Evolutionary conservation across 169 alveolate genomes (phyloP).

Genomic region (Cryptosporidium ubiquitum): DNA sequence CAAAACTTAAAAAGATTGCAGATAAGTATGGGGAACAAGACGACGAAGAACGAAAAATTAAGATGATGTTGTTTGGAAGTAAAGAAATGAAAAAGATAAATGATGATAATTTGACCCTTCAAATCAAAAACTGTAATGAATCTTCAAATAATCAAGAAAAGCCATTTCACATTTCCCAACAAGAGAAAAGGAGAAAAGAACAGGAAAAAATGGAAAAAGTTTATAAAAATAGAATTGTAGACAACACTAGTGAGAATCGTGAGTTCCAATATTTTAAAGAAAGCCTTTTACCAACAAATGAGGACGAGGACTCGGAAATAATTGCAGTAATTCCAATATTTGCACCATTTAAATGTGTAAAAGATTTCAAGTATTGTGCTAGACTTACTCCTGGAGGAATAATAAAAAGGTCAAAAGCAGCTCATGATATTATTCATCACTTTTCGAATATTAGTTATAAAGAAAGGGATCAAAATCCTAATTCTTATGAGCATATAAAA

Average conservation of each 20-base stretch:
- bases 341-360: conserved; percentile 58
- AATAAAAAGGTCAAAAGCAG: conserved; percentile 64
- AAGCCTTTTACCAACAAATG: conserved; percentile 29
- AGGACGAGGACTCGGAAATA: conserved; percentile 30
- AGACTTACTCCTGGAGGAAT: conserved; percentile 67
- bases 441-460: conserved; percentile 27
- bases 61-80: conserved; percentile 84
- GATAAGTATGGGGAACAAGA: conserved; percentile 86
- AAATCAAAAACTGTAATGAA: neutral
- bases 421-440: conserved; percentile 57
- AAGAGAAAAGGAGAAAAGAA: conserved; percentile 60
- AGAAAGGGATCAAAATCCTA: conserved; percentile 44
- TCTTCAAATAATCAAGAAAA: neutral
- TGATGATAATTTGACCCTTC: neutral
- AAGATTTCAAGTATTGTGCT: conserved; percentile 28
- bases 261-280: conserved; percentile 45
- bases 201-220: conserved; percentile 54
- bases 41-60: conserved; percentile 85
- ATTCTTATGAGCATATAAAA: conserved; percentile 48
- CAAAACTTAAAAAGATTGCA: conserved; percentile 81
- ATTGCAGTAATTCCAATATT: conserved; percentile 62
- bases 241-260: conserved; percentile 58
- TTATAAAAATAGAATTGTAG: conserved; percentile 50
- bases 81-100: conserved; percentile 78
- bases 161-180: conserved; percentile 40